A percentile compares a stretch with the other conserved stretches of the same genome.
phyloP scores from a whole-genome alignment of 2,329 filamentous ascomycete species.

The Trichoderma pleuroti region DNA sequence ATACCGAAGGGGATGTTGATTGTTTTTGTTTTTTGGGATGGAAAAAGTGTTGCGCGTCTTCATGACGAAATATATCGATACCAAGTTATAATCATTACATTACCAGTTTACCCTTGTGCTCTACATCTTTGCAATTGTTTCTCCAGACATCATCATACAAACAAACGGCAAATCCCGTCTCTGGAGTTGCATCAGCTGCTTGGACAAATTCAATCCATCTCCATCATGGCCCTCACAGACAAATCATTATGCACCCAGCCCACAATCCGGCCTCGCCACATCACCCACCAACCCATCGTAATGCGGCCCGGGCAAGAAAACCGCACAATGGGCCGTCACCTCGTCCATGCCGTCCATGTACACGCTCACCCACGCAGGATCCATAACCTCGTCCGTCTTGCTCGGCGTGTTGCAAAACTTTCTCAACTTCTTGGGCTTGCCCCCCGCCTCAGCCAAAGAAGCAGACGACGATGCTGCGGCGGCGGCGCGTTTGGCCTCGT shows the following conservation, averaged over 20 bases:
- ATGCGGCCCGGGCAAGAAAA: slow-evolving; percentile 71
- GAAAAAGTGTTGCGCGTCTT: not conserved
- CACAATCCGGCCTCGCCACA: slow-evolving; percentile 62
- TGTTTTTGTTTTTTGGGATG: not conserved
- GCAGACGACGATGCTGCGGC: slow-evolving; percentile 19
- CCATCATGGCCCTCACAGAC: slow-evolving; percentile 39
- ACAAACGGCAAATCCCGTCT: not conserved
- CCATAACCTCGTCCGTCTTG: slow-evolving; percentile 51
- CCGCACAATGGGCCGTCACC: slow-evolving; percentile 76
- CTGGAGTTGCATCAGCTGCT: not conserved
- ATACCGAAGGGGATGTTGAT: not conserved
- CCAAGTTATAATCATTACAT: not conserved
- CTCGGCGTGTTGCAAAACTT: slow-evolving; percentile 77
- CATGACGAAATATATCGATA: not conserved
- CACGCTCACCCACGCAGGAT: slow-evolving; percentile 73
- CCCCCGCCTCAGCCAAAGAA: slow-evolving; percentile 18
- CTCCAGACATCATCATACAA: not conserved
- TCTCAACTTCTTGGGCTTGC: slow-evolving; percentile 51
- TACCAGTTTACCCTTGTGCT: not conserved
- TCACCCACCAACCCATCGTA: slow-evolving; percentile 77
- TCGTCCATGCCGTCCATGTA: slow-evolving; percentile 83
- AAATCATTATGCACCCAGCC: slow-evolving; percentile 66
- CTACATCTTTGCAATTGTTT: not conserved
- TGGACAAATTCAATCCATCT: slow-evolving; percentile 21
- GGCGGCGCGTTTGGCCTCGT: too few species aligned